Conservation (phyloP, 1,139 yeast genomes). For the Suhomyces kunorum region DNA sequence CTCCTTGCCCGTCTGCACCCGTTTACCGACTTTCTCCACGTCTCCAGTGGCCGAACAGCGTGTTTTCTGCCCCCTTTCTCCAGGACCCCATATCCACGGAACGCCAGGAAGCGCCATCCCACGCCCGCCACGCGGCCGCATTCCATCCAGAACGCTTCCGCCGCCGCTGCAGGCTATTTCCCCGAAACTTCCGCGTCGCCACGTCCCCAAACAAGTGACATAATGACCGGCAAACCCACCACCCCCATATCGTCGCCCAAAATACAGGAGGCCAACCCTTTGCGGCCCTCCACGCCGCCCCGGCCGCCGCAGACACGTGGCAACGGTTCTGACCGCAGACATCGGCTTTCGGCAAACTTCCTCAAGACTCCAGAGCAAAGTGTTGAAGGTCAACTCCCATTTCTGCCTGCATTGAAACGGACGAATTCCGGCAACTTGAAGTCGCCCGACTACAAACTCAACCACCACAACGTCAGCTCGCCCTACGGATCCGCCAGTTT, state of each 20-base stretch:
- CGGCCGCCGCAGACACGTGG: conserved; percentile 17
- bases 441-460: conserved; percentile 37
- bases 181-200: neutral
- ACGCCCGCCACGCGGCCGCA: no score
- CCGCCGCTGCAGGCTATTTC: neutral
- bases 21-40: neutral
- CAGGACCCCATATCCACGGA: neutral
- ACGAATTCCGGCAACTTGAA: conserved; percentile 32
- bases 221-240: conserved; percentile 32
- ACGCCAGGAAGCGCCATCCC: neutral
- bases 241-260: conserved; percentile 41
- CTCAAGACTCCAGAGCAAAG: conserved; percentile 38
- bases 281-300: conserved; percentile 35
- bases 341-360: conserved; percentile 26
- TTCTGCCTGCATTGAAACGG: conserved; percentile 44
- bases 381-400: conserved; percentile 28
- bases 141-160: neutral
- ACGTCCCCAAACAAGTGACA: neutral
- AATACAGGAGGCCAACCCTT: conserved; percentile 16
- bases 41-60: neutral
- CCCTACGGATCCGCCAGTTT: conserved; percentile 30
- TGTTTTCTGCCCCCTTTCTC: neutral
- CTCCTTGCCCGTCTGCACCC: neutral
- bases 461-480: conserved; percentile 28
- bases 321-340: conserved; percentile 16